phyloP scores from a whole-genome alignment of 805 yeast genomes.

The Myxozyma kluyveri region DNA sequence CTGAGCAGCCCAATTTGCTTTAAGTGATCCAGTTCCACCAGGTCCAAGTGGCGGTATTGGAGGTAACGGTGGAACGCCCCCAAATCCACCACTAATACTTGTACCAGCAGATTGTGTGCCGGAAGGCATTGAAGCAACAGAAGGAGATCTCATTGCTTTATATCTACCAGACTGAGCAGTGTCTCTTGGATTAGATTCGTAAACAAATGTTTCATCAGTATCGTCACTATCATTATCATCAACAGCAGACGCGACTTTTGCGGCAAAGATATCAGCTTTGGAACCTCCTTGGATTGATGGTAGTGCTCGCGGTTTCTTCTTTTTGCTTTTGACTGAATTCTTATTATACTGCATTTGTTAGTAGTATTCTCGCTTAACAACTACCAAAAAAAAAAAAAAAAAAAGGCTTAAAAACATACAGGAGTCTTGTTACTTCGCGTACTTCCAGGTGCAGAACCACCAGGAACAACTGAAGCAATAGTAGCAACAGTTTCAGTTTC shows the following conservation, averaged over 20 bases:
- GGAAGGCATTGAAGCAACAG: constrained; percentile 7
- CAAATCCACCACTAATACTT: background rate
- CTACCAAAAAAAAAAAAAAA: background rate
- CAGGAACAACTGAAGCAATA: constrained; percentile 36
- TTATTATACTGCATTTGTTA: background rate
- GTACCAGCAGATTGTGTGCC: background rate
- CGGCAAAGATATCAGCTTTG: constrained; percentile 91
- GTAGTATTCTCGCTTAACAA: background rate
- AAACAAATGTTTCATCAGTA: constrained; percentile 94
- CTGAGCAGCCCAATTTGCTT: background rate
- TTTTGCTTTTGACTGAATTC: constrained; percentile 18
- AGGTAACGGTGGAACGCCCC: constrained; percentile 3
- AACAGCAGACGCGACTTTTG: constrained; percentile 89
- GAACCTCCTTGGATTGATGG: constrained; percentile 40
- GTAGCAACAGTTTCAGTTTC: constrained; percentile 64
- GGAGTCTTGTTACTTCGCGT: constrained; percentile 18
- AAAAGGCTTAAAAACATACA: constrained; percentile 15
- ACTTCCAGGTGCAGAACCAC: constrained; percentile 23
- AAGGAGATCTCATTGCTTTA: constrained; percentile 19
- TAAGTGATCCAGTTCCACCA: background rate
- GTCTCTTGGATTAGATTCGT: constrained; percentile 52
- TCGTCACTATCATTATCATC: constrained; percentile 85
- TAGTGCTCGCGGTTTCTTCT: constrained; percentile 16
- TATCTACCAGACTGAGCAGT: constrained; percentile 8
- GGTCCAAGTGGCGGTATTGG: constrained; percentile 6